Percentiles rank a stretch among this genome's conserved stretches.
Conservation (phyloP, 345 rosid genomes). For the Salix viminalis region DNA sequence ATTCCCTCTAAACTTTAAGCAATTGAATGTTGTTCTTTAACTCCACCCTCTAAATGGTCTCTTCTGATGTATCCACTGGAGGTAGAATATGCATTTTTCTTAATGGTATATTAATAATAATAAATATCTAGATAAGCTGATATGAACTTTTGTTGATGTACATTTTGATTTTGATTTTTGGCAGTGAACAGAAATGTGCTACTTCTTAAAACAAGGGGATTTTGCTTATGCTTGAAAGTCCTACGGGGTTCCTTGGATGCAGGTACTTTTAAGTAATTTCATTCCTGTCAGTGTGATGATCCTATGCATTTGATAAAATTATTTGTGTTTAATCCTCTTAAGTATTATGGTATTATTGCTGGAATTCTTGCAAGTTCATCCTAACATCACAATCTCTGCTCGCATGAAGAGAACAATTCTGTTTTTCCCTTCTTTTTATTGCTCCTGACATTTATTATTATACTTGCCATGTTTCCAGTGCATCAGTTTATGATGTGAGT, state of each 20-base stretch:
- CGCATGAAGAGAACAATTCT: neutral
- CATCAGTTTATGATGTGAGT: conserved; percentile 71
- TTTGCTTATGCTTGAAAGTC: conserved; percentile 59
- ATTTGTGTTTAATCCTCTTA: neutral
- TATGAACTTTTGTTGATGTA: neutral
- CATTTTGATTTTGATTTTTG: conserved; percentile 12
- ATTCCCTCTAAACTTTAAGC: neutral
- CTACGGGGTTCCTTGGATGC: conserved; percentile 60
- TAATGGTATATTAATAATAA: too few species aligned
- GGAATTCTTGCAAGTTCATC: neutral
- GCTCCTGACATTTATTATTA: neutral
- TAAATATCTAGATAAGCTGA: too few species aligned
- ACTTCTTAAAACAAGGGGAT: conserved; percentile 73
- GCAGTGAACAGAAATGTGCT: conserved; percentile 71
- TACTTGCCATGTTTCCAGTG: neutral
- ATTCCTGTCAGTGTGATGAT: neutral
- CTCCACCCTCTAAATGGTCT: neutral
- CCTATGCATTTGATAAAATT: neutral
- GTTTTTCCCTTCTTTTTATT: neutral
- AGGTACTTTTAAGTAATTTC: conserved; percentile 33
- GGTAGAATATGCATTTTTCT: too few species aligned
- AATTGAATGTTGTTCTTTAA: conserved; percentile 8
- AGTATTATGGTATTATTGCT: neutral
- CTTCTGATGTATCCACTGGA: neutral
- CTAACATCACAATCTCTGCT: neutral